Evolutionary conservation across 148 eudicot species (phyloP).

Genomic region (Amaranthus hypochondriacus): DNA sequence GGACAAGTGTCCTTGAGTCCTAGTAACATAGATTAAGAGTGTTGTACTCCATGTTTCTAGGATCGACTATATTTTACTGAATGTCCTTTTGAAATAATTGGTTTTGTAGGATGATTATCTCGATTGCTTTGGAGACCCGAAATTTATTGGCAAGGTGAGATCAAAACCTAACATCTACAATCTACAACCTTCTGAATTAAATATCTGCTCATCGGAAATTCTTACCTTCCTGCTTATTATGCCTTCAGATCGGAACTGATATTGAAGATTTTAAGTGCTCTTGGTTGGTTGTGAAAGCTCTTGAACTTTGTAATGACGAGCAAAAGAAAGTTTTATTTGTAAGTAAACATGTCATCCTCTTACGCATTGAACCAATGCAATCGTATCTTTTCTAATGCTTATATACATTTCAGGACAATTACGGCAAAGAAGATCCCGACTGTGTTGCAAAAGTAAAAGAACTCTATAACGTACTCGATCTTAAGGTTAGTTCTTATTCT

Average conservation of each 20-base stretch:
- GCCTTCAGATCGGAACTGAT: constrained; percentile 76
- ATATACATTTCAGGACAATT: constrained; percentile 59
- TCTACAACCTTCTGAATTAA: not conserved
- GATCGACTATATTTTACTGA: not conserved
- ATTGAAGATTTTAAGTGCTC: constrained; percentile 87
- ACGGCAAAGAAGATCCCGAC: constrained; percentile 68
- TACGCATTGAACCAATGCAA: not conserved
- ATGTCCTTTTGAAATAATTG: not conserved
- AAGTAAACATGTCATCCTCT: constrained; percentile 21
- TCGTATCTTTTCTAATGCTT: not conserved
- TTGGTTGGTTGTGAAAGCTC: constrained; percentile 85
- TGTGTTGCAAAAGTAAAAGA: constrained; percentile 78
- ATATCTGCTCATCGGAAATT: not conserved
- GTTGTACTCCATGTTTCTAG: too few relatives aligned
- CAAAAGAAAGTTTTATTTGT: constrained; percentile 62
- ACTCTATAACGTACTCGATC: constrained; percentile 58
- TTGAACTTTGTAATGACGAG: constrained; percentile 60
- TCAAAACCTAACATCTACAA: not conserved
- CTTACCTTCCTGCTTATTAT: constrained; percentile 4
- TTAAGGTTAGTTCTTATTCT: constrained; percentile 42
- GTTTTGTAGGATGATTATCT: constrained; percentile 66
- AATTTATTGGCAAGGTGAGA: constrained; percentile 67
- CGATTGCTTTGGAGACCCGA: constrained; percentile 68
- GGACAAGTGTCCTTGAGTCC: too few relatives aligned
- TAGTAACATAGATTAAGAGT: too few relatives aligned